Percentiles rank a stretch among this genome's conserved stretches.
Evolutionary conservation across 1,139 yeast genomes (phyloP).

Genomic region (Hanseniaspora uvarum): DNA sequence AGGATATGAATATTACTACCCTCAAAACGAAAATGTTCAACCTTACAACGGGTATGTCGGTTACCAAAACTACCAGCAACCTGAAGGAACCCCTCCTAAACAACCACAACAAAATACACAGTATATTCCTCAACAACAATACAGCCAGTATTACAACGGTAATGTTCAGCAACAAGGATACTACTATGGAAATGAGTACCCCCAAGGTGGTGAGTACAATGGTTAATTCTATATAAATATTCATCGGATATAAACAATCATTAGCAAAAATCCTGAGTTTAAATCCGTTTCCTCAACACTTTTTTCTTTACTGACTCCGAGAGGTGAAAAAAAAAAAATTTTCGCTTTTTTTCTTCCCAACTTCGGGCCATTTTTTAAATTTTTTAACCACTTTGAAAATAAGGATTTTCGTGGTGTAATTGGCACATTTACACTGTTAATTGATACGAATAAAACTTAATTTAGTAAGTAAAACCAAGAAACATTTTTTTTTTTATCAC

Average conservation of each 20-base stretch:
- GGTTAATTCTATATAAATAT: neutral
- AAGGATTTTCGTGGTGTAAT: neutral
- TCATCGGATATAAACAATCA: neutral
- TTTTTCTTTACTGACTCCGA: no score
- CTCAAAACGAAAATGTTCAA: neutral
- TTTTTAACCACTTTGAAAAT: no score
- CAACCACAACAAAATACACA: slow-evolving; percentile 12
- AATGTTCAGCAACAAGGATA: slow-evolving; percentile 18
- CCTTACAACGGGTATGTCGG: neutral
- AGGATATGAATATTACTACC: slow-evolving; percentile 16
- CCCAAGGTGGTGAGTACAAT: neutral
- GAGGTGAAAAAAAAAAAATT: no score
- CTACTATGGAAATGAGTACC: slow-evolving; percentile 17
- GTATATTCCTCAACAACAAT: slow-evolving; percentile 15
- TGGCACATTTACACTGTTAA: no score
- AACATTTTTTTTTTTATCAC: no score
- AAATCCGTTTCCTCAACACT: no score
- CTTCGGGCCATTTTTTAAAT: no score
- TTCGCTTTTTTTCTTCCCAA: no score
- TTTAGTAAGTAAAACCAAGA: no score
- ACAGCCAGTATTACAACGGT: slow-evolving; percentile 20
- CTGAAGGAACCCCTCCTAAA: slow-evolving; percentile 17
- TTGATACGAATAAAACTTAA: no score
- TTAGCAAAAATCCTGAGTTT: no score
- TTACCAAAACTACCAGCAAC: slow-evolving; percentile 10